These are phyloP conservation scores for Fusarium palustre DNA, from an alignment of 2,329 filamentous ascomycete species.

Conservation along the genomic window DNA sequence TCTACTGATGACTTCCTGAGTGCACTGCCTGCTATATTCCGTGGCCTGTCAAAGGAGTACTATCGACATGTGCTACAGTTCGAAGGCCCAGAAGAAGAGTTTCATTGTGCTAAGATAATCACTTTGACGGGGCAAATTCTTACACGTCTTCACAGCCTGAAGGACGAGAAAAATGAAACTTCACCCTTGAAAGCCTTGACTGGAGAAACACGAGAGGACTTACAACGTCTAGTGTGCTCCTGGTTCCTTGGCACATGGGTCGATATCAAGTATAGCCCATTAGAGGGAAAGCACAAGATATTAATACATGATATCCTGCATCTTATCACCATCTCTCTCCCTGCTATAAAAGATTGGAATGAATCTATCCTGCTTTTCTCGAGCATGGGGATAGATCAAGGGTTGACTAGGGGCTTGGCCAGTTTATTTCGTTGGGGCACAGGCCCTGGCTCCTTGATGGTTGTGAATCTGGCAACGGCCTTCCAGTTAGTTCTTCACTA, in stretches of 20 bases:
- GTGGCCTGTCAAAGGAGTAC: neutral
- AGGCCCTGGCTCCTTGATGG: too few species aligned
- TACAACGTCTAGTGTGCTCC: neutral
- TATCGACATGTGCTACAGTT: too few species aligned
- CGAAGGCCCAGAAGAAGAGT: too few species aligned
- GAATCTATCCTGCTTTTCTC: neutral
- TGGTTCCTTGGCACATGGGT: neutral
- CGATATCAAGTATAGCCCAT: neutral
- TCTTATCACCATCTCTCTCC: neutral
- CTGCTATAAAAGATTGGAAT: neutral
- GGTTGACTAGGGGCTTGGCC: neutral
- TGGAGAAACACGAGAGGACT: neutral
- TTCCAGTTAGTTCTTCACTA: neutral
- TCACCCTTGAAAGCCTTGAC: accelerated
- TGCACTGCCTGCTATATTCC: neutral
- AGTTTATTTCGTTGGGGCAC: too few species aligned
- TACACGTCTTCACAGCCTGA: accelerated
- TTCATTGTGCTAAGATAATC: too few species aligned
- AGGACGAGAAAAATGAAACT: too few species aligned
- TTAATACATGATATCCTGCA: neutral
- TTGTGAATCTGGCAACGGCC: neutral
- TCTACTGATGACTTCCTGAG: neutral
- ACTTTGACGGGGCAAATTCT: neutral
- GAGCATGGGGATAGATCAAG: too few species aligned
- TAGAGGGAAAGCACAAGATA: neutral